Conservation (phyloP, 1,284 basidiomycete genomes). For the Ganoderma lucidum region DNA sequence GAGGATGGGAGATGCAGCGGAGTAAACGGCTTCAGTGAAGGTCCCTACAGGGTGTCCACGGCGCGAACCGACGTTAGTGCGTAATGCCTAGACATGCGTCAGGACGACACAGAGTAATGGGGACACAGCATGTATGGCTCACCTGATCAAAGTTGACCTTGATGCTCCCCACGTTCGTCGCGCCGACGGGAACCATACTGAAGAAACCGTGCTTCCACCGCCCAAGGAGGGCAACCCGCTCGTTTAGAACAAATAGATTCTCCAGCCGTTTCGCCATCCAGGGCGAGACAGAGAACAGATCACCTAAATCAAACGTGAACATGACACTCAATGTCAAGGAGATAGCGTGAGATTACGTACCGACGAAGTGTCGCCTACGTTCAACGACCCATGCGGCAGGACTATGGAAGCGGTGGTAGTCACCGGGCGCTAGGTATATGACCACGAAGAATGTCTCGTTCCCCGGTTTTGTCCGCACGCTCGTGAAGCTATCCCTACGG, state of each 20-base stretch:
- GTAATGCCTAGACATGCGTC: conserved; percentile 60
- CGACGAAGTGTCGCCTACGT: conserved; percentile 93
- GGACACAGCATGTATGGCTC: conserved; percentile 31
- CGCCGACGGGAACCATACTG: conserved; percentile 96
- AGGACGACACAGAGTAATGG: background rate
- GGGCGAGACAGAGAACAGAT: conserved; percentile 96
- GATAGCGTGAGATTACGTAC: conserved; percentile 47
- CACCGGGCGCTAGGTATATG: conserved; percentile 97
- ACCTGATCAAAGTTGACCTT: conserved; percentile 96
- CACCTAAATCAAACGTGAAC: conserved; percentile 55
- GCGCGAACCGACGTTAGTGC: conserved; percentile 79
- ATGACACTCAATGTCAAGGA: background rate
- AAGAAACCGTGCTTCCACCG: conserved; percentile 98
- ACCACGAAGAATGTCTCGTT: conserved; percentile 93
- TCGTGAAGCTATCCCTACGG: conserved; percentile 50
- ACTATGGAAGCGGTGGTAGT: conserved; percentile 98
- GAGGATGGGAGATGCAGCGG: conserved; percentile 80
- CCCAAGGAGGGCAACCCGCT: conserved; percentile 96
- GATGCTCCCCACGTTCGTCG: conserved; percentile 98
- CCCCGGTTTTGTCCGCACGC: conserved; percentile 63
- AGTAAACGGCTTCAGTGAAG: conserved; percentile 93
- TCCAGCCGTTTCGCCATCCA: conserved; percentile 93
- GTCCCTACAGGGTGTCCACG: conserved; percentile 86
- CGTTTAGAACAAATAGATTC: conserved; percentile 97
- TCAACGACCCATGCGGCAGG: conserved; percentile 98